Percentiles rank a stretch among this genome's conserved stretches.
These are phyloP conservation scores for Beauveria pseudobassiana DNA, from an alignment of 2,329 filamentous ascomycete genomes.

Conservation along the genomic window DNA sequence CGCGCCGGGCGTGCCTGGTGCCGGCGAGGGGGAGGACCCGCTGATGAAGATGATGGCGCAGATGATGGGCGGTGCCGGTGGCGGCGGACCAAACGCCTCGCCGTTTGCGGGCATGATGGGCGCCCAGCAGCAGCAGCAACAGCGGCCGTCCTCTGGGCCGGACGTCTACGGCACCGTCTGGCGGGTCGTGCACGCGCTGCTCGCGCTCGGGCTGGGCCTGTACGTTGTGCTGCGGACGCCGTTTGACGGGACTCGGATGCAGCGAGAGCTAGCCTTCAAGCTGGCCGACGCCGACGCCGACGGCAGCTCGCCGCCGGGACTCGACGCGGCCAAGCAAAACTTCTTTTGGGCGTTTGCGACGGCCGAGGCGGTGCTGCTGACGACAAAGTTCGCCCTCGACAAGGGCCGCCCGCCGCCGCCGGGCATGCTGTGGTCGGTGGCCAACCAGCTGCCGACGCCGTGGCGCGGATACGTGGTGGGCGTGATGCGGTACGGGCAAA, in stretches of 20 bases:
- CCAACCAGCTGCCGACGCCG: slow-evolving; percentile 58
- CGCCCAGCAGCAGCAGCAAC: slow-evolving; percentile 28
- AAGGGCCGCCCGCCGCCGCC: slow-evolving; percentile 47
- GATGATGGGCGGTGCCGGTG: slow-evolving; percentile 47
- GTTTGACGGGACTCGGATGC: slow-evolving; percentile 58
- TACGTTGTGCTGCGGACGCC: slow-evolving; percentile 62
- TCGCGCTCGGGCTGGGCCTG: slow-evolving; percentile 61
- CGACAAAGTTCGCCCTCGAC: slow-evolving; percentile 63
- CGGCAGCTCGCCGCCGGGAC: slow-evolving; percentile 10
- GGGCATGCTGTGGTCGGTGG: slow-evolving; percentile 57
- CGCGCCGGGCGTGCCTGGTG: slow-evolving; percentile 30
- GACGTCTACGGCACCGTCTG: slow-evolving; percentile 47
- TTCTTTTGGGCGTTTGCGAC: slow-evolving; percentile 81
- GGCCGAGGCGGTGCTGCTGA: slow-evolving; percentile 65
- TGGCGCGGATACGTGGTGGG: slow-evolving; percentile 55
- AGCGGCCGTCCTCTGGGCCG: slow-evolving; percentile 23
- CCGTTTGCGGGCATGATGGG: slow-evolving; percentile 37
- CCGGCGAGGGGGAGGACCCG: slow-evolving; percentile 14
- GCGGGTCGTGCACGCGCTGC: slow-evolving; percentile 66
- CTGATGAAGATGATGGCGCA: slow-evolving; percentile 64
- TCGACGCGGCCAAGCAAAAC: slow-evolving; percentile 25
- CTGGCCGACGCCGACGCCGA: slow-evolving; percentile 10
- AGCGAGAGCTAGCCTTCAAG: slow-evolving; percentile 40
- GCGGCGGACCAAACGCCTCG: slow-evolving; percentile 19
- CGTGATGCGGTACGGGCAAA: slow-evolving; percentile 58